Conservation (phyloP, 2,329 filamentous ascomycete species). For the Sporothrix globosa region DNA sequence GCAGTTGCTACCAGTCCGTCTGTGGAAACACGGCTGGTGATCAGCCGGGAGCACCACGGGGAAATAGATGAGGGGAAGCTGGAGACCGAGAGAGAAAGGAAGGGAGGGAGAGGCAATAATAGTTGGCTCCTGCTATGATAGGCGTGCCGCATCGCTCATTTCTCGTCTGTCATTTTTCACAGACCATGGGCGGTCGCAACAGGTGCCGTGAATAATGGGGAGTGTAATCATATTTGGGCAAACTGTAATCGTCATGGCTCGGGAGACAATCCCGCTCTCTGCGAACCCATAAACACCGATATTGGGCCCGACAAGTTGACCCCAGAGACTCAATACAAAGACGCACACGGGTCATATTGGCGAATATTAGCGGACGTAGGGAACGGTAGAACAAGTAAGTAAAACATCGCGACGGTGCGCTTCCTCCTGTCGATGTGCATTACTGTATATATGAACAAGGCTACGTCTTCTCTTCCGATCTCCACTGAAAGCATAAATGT, state of each 20-base stretch:
- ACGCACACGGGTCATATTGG: neutral
- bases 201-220: slow-evolving; percentile 10
- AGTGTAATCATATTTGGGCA: neutral
- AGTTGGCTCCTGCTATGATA: slow-evolving; percentile 13
- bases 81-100: neutral
- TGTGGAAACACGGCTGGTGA: slow-evolving; percentile 26
- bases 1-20: neutral
- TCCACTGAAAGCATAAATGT: neutral
- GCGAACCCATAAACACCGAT: slow-evolving; percentile 18
- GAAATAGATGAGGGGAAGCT: slow-evolving; percentile 5
- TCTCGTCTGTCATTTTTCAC: neutral
- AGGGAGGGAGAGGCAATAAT: neutral
- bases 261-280: slow-evolving; percentile 7
- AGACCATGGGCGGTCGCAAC: neutral
- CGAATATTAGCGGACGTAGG: slow-evolving; percentile 11
- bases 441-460: slow-evolving; percentile 14
- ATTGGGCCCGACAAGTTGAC: neutral
- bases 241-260: neutral
- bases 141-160: slow-evolving; percentile 11
- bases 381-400: neutral
- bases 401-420: neutral
- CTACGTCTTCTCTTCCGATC: neutral
- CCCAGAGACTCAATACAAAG: neutral
- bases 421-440: neutral
- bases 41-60: slow-evolving; percentile 27